These are phyloP conservation scores for Ceratobasidium sp. DNA, from an alignment of 1,284 basidiomycete genomes.

Conservation along the genomic window DNA sequence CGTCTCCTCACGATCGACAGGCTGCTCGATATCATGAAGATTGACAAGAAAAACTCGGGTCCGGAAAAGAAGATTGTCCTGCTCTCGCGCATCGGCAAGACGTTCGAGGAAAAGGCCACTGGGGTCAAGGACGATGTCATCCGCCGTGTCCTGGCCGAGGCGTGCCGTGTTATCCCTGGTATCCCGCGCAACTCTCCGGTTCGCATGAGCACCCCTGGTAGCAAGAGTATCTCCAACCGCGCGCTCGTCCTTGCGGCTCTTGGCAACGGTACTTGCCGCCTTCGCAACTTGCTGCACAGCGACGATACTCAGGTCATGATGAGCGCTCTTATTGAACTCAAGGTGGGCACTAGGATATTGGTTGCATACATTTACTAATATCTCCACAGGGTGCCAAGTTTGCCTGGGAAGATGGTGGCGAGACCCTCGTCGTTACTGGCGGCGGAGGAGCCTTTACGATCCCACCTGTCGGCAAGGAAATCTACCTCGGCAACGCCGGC, in stretches of 20 bases:
- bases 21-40: slow-evolving; percentile 89
- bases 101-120: slow-evolving; percentile 92
- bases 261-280: slow-evolving; percentile 85
- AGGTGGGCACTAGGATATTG: slow-evolving; percentile 61
- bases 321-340: slow-evolving; percentile 87
- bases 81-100: slow-evolving; percentile 89
- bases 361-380: slow-evolving; percentile 45
- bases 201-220: slow-evolving; percentile 91
- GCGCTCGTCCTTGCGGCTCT: slow-evolving; percentile 95
- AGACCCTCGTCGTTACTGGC: slow-evolving; percentile 92
- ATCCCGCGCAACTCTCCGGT: slow-evolving; percentile 74
- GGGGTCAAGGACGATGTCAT: slow-evolving; percentile 85
- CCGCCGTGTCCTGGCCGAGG: slow-evolving; percentile 80
- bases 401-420: slow-evolving; percentile 92
- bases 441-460: slow-evolving; percentile 84
- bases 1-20: slow-evolving; percentile 80
- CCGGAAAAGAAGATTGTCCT: slow-evolving; percentile 93
- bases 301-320: slow-evolving; percentile 99
- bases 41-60: slow-evolving; percentile 99
- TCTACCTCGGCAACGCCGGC: slow-evolving; percentile 97
- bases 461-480: slow-evolving; percentile 81
- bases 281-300: slow-evolving; percentile 93
- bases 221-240: slow-evolving; percentile 97
- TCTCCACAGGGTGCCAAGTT: slow-evolving; percentile 80
- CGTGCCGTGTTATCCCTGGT: slow-evolving; percentile 77